Conservation (phyloP, 1,139 yeast genomes). For the Kodamaea ohmeri region DNA sequence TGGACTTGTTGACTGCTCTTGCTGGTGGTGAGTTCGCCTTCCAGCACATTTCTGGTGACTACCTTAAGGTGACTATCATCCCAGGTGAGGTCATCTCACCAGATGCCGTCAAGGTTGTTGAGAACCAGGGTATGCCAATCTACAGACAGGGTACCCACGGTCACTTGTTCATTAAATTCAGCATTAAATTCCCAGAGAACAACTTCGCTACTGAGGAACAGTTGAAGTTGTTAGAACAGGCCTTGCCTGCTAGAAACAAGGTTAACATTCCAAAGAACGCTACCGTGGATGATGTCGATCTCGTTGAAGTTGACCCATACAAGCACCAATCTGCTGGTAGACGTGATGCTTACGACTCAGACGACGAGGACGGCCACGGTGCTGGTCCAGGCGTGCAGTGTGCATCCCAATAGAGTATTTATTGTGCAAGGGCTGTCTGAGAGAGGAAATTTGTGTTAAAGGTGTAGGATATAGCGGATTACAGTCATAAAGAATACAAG, state of each 20-base stretch:
- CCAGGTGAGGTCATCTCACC: conserved; percentile 96
- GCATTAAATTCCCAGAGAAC: conserved; percentile 66
- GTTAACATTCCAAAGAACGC: conserved; percentile 58
- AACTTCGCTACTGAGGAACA: conserved; percentile 66
- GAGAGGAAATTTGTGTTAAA: neutral
- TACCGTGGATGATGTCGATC: conserved; percentile 79
- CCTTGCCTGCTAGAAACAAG: conserved; percentile 64
- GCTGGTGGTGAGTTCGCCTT: conserved; percentile 93
- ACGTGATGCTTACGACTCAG: conserved; percentile 61
- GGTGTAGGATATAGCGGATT: neutral
- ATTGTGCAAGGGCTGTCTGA: conserved; percentile 5
- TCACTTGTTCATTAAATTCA: conserved; percentile 67
- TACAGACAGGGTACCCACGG: conserved; percentile 75
- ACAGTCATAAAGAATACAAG: neutral
- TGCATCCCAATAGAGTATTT: conserved; percentile 63
- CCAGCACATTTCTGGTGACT: conserved; percentile 86
- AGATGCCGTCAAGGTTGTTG: conserved; percentile 75
- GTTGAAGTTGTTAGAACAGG: conserved; percentile 59
- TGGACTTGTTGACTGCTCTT: conserved; percentile 89
- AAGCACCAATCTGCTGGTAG: conserved; percentile 53
- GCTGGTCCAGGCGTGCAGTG: conserved; percentile 83
- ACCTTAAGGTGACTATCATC: conserved; percentile 72
- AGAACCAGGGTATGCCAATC: conserved; percentile 95
- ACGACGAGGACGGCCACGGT: conserved; percentile 57
- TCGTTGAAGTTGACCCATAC: conserved; percentile 59